phyloP scores from a whole-genome alignment of 2,329 filamentous ascomycete species.

The Emergomyces orientalis region DNA sequence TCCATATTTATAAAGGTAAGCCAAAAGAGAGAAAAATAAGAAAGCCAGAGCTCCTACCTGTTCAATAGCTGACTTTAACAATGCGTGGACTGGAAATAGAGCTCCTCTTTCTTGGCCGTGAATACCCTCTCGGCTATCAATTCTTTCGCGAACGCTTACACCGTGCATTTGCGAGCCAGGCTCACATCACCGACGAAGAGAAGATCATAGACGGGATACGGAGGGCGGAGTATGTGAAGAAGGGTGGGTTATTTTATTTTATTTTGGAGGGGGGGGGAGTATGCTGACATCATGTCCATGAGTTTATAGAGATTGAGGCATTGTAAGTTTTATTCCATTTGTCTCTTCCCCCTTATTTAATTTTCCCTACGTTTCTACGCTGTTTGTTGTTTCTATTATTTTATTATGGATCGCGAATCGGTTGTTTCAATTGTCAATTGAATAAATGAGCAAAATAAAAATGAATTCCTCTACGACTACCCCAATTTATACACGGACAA shows the following conservation, averaged over 20 bases:
- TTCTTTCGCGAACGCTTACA: constrained; percentile 79
- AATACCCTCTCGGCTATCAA: constrained; percentile 74
- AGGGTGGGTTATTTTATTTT: constrained; percentile 54
- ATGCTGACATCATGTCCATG: too few species aligned
- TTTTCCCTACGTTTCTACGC: neutral
- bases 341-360: neutral
- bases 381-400: neutral
- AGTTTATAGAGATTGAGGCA: constrained; percentile 70
- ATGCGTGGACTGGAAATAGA: constrained; percentile 44
- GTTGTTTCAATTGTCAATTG: neutral
- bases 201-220: constrained; percentile 68
- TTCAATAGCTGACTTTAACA: neutral
- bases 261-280: too few species aligned
- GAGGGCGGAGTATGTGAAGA: constrained; percentile 80
- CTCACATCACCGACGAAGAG: constrained; percentile 58
- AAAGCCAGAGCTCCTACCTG: too few species aligned
- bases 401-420: neutral
- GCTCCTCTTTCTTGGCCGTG: constrained; percentile 70
- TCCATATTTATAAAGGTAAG: constrained; percentile 78
- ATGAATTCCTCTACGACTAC: neutral
- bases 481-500: constrained; percentile 1
- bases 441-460: neutral
- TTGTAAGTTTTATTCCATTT: constrained; percentile 52
- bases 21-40: neutral
- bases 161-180: constrained; percentile 72